phyloP scores from a whole-genome alignment of 106 monocot species.

The Acorus gramineus region DNA sequence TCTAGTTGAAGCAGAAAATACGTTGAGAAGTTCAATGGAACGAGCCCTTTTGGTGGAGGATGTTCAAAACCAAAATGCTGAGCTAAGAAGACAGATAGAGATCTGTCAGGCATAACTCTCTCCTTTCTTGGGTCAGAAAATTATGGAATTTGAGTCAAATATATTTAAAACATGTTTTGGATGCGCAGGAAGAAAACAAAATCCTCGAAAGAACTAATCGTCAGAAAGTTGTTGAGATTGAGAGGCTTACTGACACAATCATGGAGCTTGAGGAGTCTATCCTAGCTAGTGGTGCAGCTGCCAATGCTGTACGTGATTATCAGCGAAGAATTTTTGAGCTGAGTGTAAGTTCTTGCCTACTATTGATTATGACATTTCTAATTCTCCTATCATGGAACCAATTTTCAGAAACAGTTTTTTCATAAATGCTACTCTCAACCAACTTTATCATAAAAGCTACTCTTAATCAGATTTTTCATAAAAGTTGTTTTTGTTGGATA shows the following conservation, averaged over 20 bases:
- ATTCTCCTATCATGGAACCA: no score
- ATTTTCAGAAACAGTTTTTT: no score
- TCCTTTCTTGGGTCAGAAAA: no score
- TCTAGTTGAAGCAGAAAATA: constrained; percentile 28
- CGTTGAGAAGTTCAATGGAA: constrained; percentile 19
- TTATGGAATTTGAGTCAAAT: no score
- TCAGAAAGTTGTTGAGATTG: constrained; percentile 45
- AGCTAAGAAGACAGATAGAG: constrained; percentile 27
- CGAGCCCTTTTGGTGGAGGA: constrained; percentile 25
- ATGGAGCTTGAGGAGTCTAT: constrained; percentile 56
- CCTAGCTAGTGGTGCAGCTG: constrained; percentile 40
- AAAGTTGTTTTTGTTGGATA: no score
- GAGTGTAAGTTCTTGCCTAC: constrained; percentile 23
- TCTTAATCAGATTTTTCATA: no score
- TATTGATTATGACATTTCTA: no score
- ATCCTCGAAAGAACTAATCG: constrained; percentile 43
- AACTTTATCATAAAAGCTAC: no score
- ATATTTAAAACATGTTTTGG: no score
- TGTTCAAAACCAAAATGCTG: constrained; percentile 37
- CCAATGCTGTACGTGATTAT: constrained; percentile 47
- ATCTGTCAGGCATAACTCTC: constrained; percentile 25
- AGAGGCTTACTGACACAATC: constrained; percentile 43
- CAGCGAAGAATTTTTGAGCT: constrained; percentile 47
- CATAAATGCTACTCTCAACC: no score
- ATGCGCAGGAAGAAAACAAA: constrained; percentile 56